Evolutionary conservation across 1,284 basidiomycete species (phyloP).

Genomic region (Moesziomyces sp.): DNA sequence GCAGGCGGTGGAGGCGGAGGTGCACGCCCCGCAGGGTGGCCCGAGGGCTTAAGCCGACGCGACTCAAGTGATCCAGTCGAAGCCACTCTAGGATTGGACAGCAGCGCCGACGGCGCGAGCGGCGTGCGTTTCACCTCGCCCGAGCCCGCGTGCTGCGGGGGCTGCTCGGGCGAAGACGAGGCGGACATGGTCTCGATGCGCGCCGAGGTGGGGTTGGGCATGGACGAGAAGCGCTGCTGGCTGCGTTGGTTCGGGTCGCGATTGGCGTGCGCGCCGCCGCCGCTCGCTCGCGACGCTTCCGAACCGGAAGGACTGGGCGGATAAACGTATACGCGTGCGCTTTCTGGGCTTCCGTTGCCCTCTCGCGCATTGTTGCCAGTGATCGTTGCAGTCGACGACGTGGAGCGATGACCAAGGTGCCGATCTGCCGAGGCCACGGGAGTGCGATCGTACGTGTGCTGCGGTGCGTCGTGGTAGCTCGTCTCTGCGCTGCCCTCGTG

Average conservation of each 20-base stretch:
- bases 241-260: background rate
- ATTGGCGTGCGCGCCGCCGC: background rate
- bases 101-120: constrained; percentile 43
- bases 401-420: constrained; percentile 32
- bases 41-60: constrained; percentile 25
- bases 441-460: constrained; percentile 22
- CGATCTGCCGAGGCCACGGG: constrained; percentile 33
- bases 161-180: background rate
- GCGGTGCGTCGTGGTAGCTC: background rate
- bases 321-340: constrained; percentile 58
- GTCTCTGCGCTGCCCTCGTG: constrained; percentile 14
- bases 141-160: constrained; percentile 2
- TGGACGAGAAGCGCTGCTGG: constrained; percentile 28
- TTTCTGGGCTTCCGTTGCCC: constrained; percentile 18
- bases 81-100: constrained; percentile 28
- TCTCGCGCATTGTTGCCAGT: constrained; percentile 1
- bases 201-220: constrained; percentile 32
- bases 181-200: constrained; percentile 26
- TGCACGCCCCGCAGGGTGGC: constrained; percentile 54
- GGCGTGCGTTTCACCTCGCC: constrained; percentile 21
- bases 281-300: constrained; percentile 19
- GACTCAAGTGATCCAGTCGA: constrained; percentile 21
- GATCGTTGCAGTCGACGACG: constrained; percentile 38
- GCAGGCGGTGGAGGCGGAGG: constrained; percentile 54
- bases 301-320: constrained; percentile 57